Base-by-base conservation (phyloP, 805 yeast species). In the Starmerella ratchasimensis region DNA sequence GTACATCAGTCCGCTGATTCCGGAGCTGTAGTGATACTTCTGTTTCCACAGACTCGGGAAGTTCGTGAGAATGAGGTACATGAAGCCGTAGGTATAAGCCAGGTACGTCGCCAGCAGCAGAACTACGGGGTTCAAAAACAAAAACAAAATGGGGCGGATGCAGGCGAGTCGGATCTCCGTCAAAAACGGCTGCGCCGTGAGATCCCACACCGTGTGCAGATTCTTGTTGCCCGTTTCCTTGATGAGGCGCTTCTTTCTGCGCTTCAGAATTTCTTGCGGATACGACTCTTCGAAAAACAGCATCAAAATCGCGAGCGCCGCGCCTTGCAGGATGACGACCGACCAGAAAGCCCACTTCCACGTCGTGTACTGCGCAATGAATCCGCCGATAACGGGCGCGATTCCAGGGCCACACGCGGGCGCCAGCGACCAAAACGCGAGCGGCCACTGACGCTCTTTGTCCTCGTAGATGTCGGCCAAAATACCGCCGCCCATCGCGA, bases 281-380 rank as follows among this genome's bases (percentile, higher is more conserved):
- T 72, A 76, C 0, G 82, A 71, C 51, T 76, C 83, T 38, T 60
- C 59, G 47, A 67, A 71, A 28, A 68, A 58, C 3, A 68, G 7
- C 14, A 63, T 43, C 1, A 76, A 74, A 9, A 53, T 14, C 1
- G 63, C 46, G 1, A 70, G 70, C 6, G 68, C 56, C 6, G 55
- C 60, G 2, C 69, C 77, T 47, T 72, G 72, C 45, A 70, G 57
- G 20, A 76, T 73, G n/a, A 67, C 59, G 35, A 72, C 56, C 14
- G 70, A 62, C 65, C 72, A 71, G 48, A 76, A 71, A 33, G 67
- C 67, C 82, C 82, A 76, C 46, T 73, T 60, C 82, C 82, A 76
- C 28, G 59, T 50, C 17, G 59, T 51, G 31, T 65, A 53, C 28
- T 71, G 63, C 6, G 70, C 73, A 18, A 73, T 60, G 48, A 65